Conservation (phyloP, 1,139 yeast species). For the Meyerozyma smithsonii region DNA sequence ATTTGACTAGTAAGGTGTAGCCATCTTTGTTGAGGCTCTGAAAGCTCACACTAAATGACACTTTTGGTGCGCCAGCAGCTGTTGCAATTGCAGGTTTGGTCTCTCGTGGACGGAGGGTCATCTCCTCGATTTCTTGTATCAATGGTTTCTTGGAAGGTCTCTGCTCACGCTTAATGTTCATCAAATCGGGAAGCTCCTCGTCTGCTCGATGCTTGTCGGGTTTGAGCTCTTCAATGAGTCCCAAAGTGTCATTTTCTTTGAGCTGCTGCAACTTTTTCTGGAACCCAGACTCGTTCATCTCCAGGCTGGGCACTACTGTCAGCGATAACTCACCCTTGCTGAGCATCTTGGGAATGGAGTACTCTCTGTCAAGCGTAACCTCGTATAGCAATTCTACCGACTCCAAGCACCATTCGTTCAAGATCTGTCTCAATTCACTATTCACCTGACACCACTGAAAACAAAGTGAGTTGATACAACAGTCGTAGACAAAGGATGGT, state of each 20-base stretch:
- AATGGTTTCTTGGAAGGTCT: conserved; percentile 19
- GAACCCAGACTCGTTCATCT: conserved; percentile 29
- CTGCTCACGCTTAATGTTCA: conserved; percentile 16
- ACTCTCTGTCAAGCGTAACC: conserved; percentile 36
- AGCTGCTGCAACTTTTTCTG: conserved; percentile 29
- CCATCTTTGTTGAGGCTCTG: neutral
- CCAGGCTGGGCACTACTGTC: conserved; percentile 30
- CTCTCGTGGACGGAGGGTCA: conserved; percentile 11
- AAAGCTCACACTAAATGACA: neutral
- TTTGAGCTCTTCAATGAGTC: conserved; percentile 35
- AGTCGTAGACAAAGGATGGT: conserved; percentile 64
- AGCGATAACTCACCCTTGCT: conserved; percentile 49
- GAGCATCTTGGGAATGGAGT: conserved; percentile 56
- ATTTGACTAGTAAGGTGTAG: neutral
- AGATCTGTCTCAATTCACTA: conserved; percentile 40
- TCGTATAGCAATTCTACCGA: conserved; percentile 53
- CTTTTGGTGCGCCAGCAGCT: too few species aligned
- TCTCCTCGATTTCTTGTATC: conserved; percentile 37
- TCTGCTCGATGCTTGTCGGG: conserved; percentile 15
- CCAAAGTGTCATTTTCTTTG: conserved; percentile 36
- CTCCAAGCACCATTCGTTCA: conserved; percentile 64
- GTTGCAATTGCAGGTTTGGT: neutral
- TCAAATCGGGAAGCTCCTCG: conserved; percentile 16
- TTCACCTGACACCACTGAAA: conserved; percentile 61
- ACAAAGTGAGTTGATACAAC: conserved; percentile 61